Evolutionary conservation across 352 stramenopile genomes (phyloP).

Genomic region (Globisporangium sylvaticum): DNA sequence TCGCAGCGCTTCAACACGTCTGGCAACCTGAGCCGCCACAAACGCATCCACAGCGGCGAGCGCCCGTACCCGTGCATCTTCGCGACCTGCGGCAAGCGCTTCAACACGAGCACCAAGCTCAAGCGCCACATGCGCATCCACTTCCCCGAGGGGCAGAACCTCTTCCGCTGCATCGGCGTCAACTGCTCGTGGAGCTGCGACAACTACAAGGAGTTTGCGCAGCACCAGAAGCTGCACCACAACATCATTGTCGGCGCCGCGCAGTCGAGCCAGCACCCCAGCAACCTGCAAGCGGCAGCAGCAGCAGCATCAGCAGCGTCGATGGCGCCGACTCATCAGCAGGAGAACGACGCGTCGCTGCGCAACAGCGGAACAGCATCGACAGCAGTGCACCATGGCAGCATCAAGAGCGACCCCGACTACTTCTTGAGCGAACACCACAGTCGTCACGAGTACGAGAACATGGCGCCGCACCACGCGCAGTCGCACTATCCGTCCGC

Average conservation of each 20-base stretch:
- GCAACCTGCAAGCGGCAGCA: not conserved
- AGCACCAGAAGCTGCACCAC: conserved; percentile 74
- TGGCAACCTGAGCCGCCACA: conserved; percentile 83
- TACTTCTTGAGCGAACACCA: conserved; percentile 15
- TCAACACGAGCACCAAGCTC: conserved; percentile 89
- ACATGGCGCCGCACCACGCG: conserved; percentile 18
- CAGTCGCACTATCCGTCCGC: conserved; percentile 12
- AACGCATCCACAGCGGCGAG: conserved; percentile 84
- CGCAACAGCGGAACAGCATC: not conserved
- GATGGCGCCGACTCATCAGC: not conserved
- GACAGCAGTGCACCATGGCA: not conserved
- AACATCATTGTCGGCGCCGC: conserved; percentile 61
- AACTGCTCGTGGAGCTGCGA: conserved; percentile 61
- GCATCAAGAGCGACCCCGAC: conserved; percentile 13
- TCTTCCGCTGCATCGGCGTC: conserved; percentile 66
- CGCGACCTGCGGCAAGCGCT: conserved; percentile 73
- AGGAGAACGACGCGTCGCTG: conserved; percentile 26
- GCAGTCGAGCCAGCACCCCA: conserved; percentile 11
- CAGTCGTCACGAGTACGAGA: conserved; percentile 11
- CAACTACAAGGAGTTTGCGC: conserved; percentile 83
- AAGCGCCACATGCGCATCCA: conserved; percentile 88
- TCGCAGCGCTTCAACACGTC: conserved; percentile 84
- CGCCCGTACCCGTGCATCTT: conserved; percentile 80
- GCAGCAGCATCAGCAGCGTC: not conserved
- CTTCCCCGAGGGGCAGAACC: conserved; percentile 70